Conservation (phyloP, 352 stramenopile genomes). For the Globisporangium nagaii region DNA sequence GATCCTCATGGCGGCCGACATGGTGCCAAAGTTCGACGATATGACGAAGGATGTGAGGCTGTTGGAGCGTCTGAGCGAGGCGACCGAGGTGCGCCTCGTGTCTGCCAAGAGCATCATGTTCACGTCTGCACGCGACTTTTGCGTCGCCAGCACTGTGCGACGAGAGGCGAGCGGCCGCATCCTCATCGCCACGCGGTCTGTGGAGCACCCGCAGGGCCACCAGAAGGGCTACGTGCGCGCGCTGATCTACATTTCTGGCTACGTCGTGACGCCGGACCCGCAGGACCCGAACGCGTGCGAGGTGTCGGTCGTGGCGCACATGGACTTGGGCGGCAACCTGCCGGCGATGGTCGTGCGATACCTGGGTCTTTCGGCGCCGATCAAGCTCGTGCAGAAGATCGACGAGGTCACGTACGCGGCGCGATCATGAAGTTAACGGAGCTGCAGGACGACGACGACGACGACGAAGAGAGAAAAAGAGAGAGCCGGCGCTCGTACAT, state of each 20-base stretch:
- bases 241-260: conserved; percentile 55
- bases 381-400: conserved; percentile 83
- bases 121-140: conserved; percentile 68
- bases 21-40: conserved; percentile 74
- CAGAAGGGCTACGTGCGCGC: conserved; percentile 46
- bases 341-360: conserved; percentile 69
- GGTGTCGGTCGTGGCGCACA: conserved; percentile 65
- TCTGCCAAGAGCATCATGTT: conserved; percentile 74
- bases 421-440: not conserved
- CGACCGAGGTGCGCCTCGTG: conserved; percentile 56
- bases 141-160: conserved; percentile 51
- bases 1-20: conserved; percentile 45
- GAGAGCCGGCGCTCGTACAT: no score
- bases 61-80: conserved; percentile 57
- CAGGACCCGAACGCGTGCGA: conserved; percentile 62
- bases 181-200: conserved; percentile 66
- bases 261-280: conserved; percentile 58
- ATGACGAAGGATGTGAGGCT: conserved; percentile 69
- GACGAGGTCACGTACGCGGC: conserved; percentile 26
- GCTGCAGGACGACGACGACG: no score
- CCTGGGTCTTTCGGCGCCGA: conserved; percentile 67
- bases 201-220: conserved; percentile 45
- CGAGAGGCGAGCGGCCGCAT: conserved; percentile 43
- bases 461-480: not conserved
- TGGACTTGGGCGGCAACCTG: conserved; percentile 70